These are phyloP conservation scores for Blastobotrys chiropterorum DNA, from an alignment of 805 yeast species.

Conservation along the genomic window DNA sequence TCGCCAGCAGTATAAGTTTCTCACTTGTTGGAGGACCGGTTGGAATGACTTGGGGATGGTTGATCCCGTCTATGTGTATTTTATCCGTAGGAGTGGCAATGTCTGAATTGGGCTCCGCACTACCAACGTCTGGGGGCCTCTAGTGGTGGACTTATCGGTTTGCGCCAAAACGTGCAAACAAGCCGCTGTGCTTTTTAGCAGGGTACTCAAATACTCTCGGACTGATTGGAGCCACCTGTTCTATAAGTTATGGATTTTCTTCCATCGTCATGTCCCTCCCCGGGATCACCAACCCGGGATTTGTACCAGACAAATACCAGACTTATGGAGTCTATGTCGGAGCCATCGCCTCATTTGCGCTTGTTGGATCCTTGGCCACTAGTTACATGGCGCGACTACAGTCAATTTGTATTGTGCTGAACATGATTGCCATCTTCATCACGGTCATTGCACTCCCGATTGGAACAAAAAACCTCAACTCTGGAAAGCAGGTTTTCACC, in stretches of 20 bases:
- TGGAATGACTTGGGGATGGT: slow-evolving; percentile 71
- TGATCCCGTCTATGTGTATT: slow-evolving; percentile 51
- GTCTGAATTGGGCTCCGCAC: slow-evolving; percentile 61
- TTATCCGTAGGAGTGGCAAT: slow-evolving; percentile 57
- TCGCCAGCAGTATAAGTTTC: slow-evolving; percentile 47
- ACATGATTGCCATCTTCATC: slow-evolving; percentile 45
- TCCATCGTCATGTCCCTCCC: slow-evolving; percentile 42
- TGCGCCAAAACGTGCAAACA: slow-evolving; percentile 49
- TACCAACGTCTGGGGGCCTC: slow-evolving; percentile 72
- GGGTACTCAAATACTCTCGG: slow-evolving; percentile 68
- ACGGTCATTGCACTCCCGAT: slow-evolving; percentile 30
- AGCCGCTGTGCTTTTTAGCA: slow-evolving; percentile 53
- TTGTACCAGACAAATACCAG: slow-evolving; percentile 47
- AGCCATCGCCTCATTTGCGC: slow-evolving; percentile 46
- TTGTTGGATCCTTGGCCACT: slow-evolving; percentile 52
- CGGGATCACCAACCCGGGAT: slow-evolving; percentile 46
- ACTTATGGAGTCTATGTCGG: slow-evolving; percentile 64
- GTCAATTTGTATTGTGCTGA: slow-evolving; percentile 49
- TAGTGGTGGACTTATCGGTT: slow-evolving; percentile 64
- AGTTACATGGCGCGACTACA: slow-evolving; percentile 53
- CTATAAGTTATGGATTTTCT: slow-evolving; percentile 68
- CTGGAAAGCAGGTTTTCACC: slow-evolving; percentile 51
- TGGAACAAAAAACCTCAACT: slow-evolving; percentile 34
- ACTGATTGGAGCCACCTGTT: slow-evolving; percentile 57
- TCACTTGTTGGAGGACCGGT: slow-evolving; percentile 61